These are phyloP conservation scores for Leucoagaricus sp. DNA, from an alignment of 1,284 basidiomycete species.

Conservation along the genomic window DNA sequence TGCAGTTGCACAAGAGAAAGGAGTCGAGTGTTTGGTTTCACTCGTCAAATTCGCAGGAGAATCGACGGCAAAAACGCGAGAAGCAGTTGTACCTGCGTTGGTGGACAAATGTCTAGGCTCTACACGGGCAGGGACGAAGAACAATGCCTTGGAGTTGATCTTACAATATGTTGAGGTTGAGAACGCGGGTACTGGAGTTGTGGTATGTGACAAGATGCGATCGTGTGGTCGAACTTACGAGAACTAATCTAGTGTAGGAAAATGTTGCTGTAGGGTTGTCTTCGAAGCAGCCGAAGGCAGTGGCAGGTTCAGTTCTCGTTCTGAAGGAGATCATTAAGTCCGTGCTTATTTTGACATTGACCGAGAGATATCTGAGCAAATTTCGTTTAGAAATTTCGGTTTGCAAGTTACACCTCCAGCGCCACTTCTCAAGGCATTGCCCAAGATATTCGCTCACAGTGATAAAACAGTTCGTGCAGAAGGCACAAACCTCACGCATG, in stretches of 20 bases:
- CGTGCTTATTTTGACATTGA: slow-evolving; percentile 19
- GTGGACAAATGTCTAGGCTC: slow-evolving; percentile 98
- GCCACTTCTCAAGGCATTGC: slow-evolving; percentile 82
- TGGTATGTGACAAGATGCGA: slow-evolving; percentile 62
- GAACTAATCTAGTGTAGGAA: slow-evolving; percentile 48
- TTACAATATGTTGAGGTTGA: slow-evolving; percentile 94
- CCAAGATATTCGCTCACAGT: slow-evolving; percentile 93
- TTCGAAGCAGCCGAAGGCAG: slow-evolving; percentile 95
- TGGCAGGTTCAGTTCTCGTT: slow-evolving; percentile 79
- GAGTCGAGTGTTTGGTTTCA: slow-evolving; percentile 82
- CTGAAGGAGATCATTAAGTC: slow-evolving; percentile 77
- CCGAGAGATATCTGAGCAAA: slow-evolving; percentile 3
- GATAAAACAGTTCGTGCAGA: slow-evolving; percentile 97
- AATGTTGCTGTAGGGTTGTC: slow-evolving; percentile 85
- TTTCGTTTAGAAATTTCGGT: slow-evolving; percentile 72
- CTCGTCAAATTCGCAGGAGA: slow-evolving; percentile 93
- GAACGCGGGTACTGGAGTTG: slow-evolving; percentile 84
- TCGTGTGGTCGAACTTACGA: slow-evolving; percentile 27
- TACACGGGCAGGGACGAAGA: slow-evolving; percentile 88
- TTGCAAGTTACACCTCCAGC: slow-evolving; percentile 76
- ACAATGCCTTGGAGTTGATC: slow-evolving; percentile 84
- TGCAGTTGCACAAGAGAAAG: slow-evolving; percentile 98
- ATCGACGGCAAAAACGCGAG: slow-evolving; percentile 78
- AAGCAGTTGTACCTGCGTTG: slow-evolving; percentile 82
- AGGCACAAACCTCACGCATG: slow-evolving; percentile 77